phyloP scores from a whole-genome alignment of 768 basidiomycete species.

The Lactifluus echinatus region DNA sequence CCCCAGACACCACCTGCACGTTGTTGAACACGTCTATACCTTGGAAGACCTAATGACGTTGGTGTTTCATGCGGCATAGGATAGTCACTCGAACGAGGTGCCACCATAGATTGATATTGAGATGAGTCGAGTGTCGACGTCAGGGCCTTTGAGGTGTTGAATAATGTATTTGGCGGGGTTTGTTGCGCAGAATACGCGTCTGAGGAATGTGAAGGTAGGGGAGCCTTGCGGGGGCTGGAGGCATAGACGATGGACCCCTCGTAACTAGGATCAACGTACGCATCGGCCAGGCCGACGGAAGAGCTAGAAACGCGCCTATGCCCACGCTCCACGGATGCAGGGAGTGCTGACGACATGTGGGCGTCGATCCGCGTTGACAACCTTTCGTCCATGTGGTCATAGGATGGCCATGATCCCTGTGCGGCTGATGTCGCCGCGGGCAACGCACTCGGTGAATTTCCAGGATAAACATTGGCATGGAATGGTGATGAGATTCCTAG shows the following conservation, averaged over 20 bases:
- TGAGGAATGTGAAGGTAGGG: background rate
- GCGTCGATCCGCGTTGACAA: background rate
- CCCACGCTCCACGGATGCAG: background rate
- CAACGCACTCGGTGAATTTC: background rate
- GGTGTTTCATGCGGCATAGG: background rate
- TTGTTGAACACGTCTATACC: constrained; percentile 9
- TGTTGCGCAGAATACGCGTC: constrained; percentile 1
- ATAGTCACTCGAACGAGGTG: background rate
- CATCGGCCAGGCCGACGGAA: background rate
- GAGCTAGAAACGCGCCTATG: constrained; percentile 3
- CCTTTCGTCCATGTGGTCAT: constrained; percentile 7
- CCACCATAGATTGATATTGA: constrained; percentile 7
- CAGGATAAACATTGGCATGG: background rate
- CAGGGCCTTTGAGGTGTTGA: constrained; percentile 7
- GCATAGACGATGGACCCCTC: constrained; percentile 10
- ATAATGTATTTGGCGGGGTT: background rate
- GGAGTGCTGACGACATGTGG: background rate
- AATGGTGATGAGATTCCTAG: background rate
- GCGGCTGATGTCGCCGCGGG: background rate
- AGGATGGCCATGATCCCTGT: constrained; percentile 13
- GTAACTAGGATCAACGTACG: background rate
- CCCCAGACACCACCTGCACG: constrained; percentile 19
- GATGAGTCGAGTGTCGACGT: constrained; percentile 4
- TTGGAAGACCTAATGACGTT: constrained; percentile 11
- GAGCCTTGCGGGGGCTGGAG: constrained; percentile 9